Percentiles rank a stretch among this genome's conserved stretches.
Conservation (phyloP, 805 yeast species). For the Cyberlindnera veronae region DNA sequence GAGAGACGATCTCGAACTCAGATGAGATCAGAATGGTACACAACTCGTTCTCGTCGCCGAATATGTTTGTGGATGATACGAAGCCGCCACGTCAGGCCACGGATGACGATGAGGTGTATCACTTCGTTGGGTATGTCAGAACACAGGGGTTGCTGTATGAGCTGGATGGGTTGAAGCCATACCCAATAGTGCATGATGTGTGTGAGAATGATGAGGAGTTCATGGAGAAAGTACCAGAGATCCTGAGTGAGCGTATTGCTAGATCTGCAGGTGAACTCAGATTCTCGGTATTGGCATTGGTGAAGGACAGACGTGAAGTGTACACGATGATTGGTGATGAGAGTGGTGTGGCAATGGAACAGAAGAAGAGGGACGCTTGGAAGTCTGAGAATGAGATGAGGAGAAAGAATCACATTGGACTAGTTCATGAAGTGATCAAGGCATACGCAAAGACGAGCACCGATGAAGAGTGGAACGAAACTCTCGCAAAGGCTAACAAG, state of each 20-base stretch:
- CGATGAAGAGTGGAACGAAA: slow-evolving; percentile 38
- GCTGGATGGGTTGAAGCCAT: slow-evolving; percentile 56
- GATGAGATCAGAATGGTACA: slow-evolving; percentile 54
- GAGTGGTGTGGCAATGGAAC: slow-evolving; percentile 36
- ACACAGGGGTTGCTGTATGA: slow-evolving; percentile 48
- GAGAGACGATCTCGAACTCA: slow-evolving; percentile 59
- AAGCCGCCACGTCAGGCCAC: slow-evolving; percentile 21
- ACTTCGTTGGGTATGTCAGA: slow-evolving; percentile 53
- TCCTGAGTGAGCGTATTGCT: slow-evolving; percentile 45
- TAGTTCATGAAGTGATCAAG: slow-evolving; percentile 44
- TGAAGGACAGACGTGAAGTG: slow-evolving; percentile 45
- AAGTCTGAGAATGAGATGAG: slow-evolving; percentile 50
- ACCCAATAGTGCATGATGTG: slow-evolving; percentile 51
- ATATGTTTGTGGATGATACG: slow-evolving; percentile 44
- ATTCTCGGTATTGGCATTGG: slow-evolving; percentile 52
- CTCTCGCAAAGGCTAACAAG: slow-evolving; percentile 6
- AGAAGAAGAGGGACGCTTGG: slow-evolving; percentile 49
- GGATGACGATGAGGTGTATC: slow-evolving; percentile 52
- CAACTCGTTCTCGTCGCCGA: slow-evolving; percentile 58
- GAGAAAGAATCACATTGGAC: slow-evolving; percentile 49
- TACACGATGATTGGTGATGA: slow-evolving; percentile 38
- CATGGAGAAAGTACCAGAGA: slow-evolving; percentile 38
- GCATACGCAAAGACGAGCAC: slow-evolving; percentile 33
- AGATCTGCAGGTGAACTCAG: slow-evolving; percentile 47
- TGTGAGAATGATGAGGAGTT: slow-evolving; percentile 41